phyloP scores from a whole-genome alignment of 805 yeast species.

The Candida cerambycidarum region DNA sequence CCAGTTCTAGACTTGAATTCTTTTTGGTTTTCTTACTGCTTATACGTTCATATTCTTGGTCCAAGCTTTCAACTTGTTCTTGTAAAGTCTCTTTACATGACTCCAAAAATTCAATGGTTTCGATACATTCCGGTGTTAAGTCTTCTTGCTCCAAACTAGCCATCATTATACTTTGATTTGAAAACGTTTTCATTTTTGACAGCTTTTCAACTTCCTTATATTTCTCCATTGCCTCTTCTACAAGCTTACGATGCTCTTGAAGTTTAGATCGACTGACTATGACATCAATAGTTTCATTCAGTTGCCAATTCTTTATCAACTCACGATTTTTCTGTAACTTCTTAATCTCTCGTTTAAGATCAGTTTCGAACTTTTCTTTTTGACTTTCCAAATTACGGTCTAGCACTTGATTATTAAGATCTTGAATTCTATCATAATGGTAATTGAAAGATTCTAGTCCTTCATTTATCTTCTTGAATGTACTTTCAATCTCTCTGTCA shows the following conservation, averaged over 20 bases:
- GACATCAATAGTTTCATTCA: constrained; percentile 30
- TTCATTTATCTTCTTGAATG: constrained; percentile 45
- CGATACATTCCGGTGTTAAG: constrained; percentile 34
- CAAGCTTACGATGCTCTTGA: constrained; percentile 38
- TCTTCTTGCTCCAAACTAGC: constrained; percentile 34
- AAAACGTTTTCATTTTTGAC: constrained; percentile 44
- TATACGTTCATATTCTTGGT: constrained; percentile 42
- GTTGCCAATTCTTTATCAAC: constrained; percentile 47
- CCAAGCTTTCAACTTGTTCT: constrained; percentile 36
- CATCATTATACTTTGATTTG: constrained; percentile 46
- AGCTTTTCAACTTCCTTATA: constrained; percentile 45
- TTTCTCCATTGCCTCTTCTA: constrained; percentile 47
- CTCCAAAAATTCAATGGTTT: constrained; percentile 33
- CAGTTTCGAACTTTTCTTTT: constrained; percentile 44
- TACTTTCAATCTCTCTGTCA: constrained; percentile 39
- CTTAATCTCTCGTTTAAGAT: constrained; percentile 46
- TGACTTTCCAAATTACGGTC: constrained; percentile 39
- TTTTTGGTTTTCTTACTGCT: constrained; percentile 39
- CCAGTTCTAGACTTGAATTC: constrained; percentile 37
- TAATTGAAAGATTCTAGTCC: constrained; percentile 46
- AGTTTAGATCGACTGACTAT: constrained; percentile 26
- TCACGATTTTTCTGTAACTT: constrained; percentile 47
- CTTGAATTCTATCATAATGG: constrained; percentile 45
- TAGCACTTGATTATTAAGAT: constrained; percentile 23
- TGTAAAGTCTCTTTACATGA: constrained; percentile 29